Percentiles rank a stretch among this genome's conserved stretches.
phyloP scores from a whole-genome alignment of 169 alveolate species.

The Eimeria sp. region DNA sequence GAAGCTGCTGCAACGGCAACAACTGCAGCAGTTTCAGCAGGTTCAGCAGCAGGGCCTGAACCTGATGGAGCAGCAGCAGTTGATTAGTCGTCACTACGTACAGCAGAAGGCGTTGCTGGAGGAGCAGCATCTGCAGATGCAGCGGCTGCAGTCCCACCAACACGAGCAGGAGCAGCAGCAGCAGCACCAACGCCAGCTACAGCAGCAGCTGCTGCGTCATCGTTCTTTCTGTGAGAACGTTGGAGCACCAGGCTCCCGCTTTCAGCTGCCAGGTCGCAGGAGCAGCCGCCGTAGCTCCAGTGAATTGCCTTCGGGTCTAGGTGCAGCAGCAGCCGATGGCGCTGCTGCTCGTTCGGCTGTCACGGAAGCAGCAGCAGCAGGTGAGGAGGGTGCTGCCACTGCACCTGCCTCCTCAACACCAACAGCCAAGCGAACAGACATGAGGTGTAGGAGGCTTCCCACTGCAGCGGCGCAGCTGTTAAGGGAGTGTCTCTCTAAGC shows the following conservation, averaged over 20 bases:
- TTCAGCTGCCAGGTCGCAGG: background rate
- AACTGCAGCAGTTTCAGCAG: slow-evolving; percentile 34
- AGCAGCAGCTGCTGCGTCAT: slow-evolving; percentile 22
- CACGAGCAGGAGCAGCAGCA: slow-evolving; percentile 2
- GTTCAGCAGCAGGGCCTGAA: background rate
- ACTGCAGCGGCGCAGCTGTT: slow-evolving; percentile 30
- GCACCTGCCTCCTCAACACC: background rate
- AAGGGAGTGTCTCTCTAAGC: slow-evolving; percentile 22
- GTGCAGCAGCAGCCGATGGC: background rate
- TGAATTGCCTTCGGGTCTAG: slow-evolving; percentile 1
- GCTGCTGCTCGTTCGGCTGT: background rate
- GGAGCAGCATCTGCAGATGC: slow-evolving; percentile 39
- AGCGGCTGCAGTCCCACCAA: slow-evolving; percentile 20
- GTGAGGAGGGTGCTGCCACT: background rate
- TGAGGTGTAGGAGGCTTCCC: background rate
- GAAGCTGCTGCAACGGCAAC: slow-evolving; percentile 20
- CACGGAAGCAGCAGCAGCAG: background rate
- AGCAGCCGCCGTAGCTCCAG: slow-evolving; percentile 23
- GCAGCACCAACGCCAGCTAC: background rate
- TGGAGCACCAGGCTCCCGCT: background rate
- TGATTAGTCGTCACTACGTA: background rate
- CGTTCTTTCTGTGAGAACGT: slow-evolving; percentile 10
- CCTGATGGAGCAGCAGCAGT: slow-evolving; percentile 1
- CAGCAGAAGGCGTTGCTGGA: slow-evolving; percentile 2
- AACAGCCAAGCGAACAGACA: background rate